Conservation (phyloP, 148 eudicot species). For the Rhododendron griersonianum region DNA sequence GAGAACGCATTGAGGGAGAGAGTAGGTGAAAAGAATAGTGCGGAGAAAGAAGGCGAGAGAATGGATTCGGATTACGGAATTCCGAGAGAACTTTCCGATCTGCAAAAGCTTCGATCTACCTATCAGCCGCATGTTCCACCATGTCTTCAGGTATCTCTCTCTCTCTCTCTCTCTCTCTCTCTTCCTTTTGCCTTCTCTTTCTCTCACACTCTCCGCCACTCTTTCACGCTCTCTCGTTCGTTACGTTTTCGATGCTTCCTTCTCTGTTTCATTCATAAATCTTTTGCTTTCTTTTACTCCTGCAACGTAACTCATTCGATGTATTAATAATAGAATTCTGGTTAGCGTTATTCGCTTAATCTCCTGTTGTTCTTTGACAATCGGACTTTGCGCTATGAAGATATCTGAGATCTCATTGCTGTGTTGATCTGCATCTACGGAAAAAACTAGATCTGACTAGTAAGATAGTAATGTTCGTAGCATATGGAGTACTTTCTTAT, state of each 20-base stretch:
- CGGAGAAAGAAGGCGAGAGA: background rate
- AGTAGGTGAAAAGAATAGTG: background rate
- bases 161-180: background rate
- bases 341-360: background rate
- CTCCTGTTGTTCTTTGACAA: background rate
- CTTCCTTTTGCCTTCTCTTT: background rate
- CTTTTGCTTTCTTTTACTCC: background rate
- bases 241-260: background rate
- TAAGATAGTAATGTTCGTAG: background rate
- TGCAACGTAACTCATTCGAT: background rate
- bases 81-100: conserved; percentile 71
- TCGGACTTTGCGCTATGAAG: background rate
- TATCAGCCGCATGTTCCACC: conserved; percentile 89
- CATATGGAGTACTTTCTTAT: background rate
- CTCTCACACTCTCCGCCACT: background rate
- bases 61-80: conserved; percentile 93
- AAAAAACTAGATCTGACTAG: background rate
- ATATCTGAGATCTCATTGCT: background rate
- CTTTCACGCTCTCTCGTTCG: background rate
- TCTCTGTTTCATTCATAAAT: background rate
- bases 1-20: background rate
- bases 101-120: conserved; percentile 75
- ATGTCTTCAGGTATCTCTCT: conserved; percentile 73
- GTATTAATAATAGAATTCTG: background rate
- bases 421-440: background rate